These are phyloP conservation scores for Boletus sensibilis DNA, from an alignment of 768 basidiomycete species.

Conservation along the genomic window DNA sequence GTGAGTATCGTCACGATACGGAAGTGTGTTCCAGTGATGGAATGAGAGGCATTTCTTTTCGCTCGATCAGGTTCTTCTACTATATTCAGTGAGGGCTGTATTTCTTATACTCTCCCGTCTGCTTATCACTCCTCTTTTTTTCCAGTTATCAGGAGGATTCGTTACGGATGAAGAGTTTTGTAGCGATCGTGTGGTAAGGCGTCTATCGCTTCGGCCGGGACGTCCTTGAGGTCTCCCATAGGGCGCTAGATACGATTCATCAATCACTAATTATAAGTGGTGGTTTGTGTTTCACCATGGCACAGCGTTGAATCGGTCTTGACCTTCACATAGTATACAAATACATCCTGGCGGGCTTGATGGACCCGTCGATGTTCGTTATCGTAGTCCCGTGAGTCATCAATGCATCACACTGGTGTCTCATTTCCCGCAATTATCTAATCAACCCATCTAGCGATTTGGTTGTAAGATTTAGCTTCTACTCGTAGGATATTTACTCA, in stretches of 20 bases:
- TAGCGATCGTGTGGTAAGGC: not conserved
- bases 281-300: not conserved
- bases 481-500: not conserved
- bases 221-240: not conserved
- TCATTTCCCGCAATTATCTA: not conserved
- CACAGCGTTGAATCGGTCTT: not conserved
- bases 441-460: not conserved
- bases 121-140: not conserved
- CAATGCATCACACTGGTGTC: not conserved
- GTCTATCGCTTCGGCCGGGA: not conserved
- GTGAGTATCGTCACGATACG: too few species aligned
- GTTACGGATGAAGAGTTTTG: not conserved
- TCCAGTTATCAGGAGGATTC: slow-evolving; percentile 3
- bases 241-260: slow-evolving; percentile 1
- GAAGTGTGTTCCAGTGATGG: too few species aligned
- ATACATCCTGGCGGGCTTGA: not conserved
- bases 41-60: too few species aligned
- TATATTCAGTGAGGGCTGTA: slow-evolving; percentile 4
- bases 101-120: not conserved
- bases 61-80: not conserved
- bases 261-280: slow-evolving; percentile 1
- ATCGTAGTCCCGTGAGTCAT: not conserved
- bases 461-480: not conserved
- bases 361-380: not conserved
- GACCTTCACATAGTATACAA: not conserved